These are phyloP conservation scores for Saturnispora quitensis DNA, from an alignment of 805 yeast genomes.

Conservation along the genomic window DNA sequence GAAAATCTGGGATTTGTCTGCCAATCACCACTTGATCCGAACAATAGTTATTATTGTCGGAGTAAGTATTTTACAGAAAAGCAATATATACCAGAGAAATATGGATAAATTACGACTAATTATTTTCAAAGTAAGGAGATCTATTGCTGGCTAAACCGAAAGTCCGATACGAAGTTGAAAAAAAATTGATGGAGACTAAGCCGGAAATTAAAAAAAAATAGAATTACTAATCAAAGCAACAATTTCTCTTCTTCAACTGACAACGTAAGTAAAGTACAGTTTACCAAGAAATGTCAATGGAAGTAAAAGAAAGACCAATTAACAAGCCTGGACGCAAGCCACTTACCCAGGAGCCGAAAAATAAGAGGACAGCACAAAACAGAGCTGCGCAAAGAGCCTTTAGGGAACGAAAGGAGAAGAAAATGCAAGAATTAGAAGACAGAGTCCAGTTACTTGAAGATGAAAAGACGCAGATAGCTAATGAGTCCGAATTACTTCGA, in stretches of 20 bases:
- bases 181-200: background rate
- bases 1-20: background rate
- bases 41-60: background rate
- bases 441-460: conserved; percentile 66
- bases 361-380: conserved; percentile 91
- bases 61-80: background rate
- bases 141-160: background rate
- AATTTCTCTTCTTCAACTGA: background rate
- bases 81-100: background rate
- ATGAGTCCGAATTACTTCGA: conserved; percentile 66
- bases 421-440: conserved; percentile 76
- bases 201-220: background rate
- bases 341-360: conserved; percentile 59
- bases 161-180: background rate
- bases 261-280: background rate
- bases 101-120: background rate
- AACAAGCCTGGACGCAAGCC: conserved; percentile 77
- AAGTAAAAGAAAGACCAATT: background rate
- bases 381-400: conserved; percentile 98
- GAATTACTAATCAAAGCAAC: background rate
- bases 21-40: background rate
- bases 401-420: conserved; percentile 85
- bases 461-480: conserved; percentile 54
- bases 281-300: background rate
- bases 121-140: background rate